phyloP scores from a whole-genome alignment of 352 stramenopile genomes.

The Phytophthora sp. region DNA sequence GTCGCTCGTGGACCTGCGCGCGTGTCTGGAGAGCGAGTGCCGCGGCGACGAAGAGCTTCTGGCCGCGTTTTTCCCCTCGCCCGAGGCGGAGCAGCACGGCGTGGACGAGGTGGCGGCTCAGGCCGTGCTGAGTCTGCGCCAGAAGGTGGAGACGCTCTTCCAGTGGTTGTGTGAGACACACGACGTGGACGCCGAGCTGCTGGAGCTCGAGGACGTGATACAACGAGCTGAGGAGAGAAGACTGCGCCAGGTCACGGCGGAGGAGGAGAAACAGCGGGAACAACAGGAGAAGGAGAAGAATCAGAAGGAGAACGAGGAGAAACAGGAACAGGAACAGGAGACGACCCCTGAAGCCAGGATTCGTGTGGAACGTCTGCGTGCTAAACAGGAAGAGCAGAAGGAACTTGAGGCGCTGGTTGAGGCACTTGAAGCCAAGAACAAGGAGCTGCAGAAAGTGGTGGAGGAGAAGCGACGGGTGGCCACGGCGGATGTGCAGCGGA shows the following conservation, averaged over 20 bases:
- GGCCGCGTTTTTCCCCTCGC: slow-evolving; percentile 50
- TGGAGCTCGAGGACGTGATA: slow-evolving; percentile 56
- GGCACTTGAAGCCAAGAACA: slow-evolving; percentile 45
- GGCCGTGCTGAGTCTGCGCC: slow-evolving; percentile 54
- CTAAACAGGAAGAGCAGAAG: slow-evolving; percentile 59
- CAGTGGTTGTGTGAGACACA: slow-evolving; percentile 57
- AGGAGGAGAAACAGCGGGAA: slow-evolving; percentile 24
- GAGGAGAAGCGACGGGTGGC: slow-evolving; percentile 53
- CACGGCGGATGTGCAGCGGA: slow-evolving; percentile 46
- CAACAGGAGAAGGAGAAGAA: slow-evolving; percentile 9
- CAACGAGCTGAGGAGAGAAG: slow-evolving; percentile 45
- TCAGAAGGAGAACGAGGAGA: slow-evolving; percentile 1
- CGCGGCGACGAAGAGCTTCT: slow-evolving; percentile 56
- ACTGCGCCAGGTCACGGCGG: slow-evolving; percentile 37
- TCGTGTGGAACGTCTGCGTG: slow-evolving; percentile 45
- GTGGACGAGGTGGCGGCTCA: slow-evolving; percentile 58
- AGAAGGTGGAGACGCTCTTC: slow-evolving; percentile 65
- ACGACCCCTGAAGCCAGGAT: slow-evolving; percentile 47
- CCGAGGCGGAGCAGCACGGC: slow-evolving; percentile 29
- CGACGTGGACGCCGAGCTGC: slow-evolving; percentile 52
- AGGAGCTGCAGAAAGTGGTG: slow-evolving; percentile 45
- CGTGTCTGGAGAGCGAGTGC: slow-evolving; percentile 60
- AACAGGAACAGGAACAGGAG: slow-evolving; percentile 4
- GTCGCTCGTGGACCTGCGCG: slow-evolving; percentile 50
- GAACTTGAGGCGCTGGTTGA: slow-evolving; percentile 49